Conservation (phyloP, 768 basidiomycete genomes). For the Agaricus blazei region DNA sequence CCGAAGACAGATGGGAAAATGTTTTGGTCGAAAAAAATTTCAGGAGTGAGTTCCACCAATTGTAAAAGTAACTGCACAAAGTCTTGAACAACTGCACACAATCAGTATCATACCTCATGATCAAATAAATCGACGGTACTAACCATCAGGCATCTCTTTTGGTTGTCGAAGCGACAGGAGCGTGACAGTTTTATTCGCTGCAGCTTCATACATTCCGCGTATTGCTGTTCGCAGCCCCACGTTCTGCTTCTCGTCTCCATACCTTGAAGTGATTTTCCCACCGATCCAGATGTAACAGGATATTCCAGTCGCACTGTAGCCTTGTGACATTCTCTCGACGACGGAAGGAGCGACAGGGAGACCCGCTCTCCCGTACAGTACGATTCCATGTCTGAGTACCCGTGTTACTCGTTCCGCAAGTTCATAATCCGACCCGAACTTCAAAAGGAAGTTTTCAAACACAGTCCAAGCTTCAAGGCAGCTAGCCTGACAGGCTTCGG, state of each 20-base stretch:
- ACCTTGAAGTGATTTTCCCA: slow-evolving; percentile 78
- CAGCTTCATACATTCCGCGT: slow-evolving; percentile 63
- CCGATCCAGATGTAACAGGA: slow-evolving; percentile 93
- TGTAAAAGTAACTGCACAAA: slow-evolving; percentile 78
- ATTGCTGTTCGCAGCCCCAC: slow-evolving; percentile 48
- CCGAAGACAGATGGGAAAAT: slow-evolving; percentile 76
- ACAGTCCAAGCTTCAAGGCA: slow-evolving; percentile 79
- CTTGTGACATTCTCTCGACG: slow-evolving; percentile 66
- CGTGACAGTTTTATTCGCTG: slow-evolving; percentile 64
- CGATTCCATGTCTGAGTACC: slow-evolving; percentile 78
- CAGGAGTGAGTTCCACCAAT: slow-evolving; percentile 62
- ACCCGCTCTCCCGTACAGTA: slow-evolving; percentile 68
- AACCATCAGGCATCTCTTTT: slow-evolving; percentile 84
- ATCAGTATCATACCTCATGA: neutral
- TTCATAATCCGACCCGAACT: slow-evolving; percentile 70
- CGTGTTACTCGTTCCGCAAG: slow-evolving; percentile 82
- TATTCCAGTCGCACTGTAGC: slow-evolving; percentile 77
- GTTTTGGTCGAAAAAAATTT: slow-evolving; percentile 73
- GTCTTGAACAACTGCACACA: slow-evolving; percentile 80
- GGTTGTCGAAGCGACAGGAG: slow-evolving; percentile 66
- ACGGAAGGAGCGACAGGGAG: slow-evolving; percentile 67
- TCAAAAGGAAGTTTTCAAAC: slow-evolving; percentile 74
- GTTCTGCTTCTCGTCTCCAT: slow-evolving; percentile 57
- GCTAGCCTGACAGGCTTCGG: slow-evolving; percentile 71
- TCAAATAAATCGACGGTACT: slow-evolving; percentile 20